These are phyloP conservation scores for Neospora caninum DNA, from an alignment of 169 alveolate genomes.

Conservation along the genomic window DNA sequence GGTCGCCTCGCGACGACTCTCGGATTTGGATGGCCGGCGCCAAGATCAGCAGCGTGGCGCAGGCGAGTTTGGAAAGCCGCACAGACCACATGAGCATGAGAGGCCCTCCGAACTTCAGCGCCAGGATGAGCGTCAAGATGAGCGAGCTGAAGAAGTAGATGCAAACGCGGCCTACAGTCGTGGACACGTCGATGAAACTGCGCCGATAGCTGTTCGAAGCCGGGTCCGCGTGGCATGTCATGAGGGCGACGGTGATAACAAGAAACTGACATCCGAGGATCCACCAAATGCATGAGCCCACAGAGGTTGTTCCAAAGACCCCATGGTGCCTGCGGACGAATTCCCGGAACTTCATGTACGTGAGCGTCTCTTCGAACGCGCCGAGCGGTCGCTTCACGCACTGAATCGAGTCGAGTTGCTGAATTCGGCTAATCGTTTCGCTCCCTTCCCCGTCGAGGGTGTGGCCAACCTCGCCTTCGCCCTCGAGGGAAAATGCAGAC, in stretches of 20 bases:
- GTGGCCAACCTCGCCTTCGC: no score
- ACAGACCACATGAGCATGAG: constrained; percentile 28
- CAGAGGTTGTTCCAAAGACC: constrained; percentile 31
- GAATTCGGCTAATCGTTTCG: neutral
- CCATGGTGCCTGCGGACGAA: constrained; percentile 45
- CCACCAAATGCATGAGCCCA: neutral
- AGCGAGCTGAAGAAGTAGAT: constrained; percentile 31
- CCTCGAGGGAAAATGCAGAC: no score
- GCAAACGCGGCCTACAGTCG: neutral
- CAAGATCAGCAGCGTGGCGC: neutral
- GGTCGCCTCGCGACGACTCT: neutral
- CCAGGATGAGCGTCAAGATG: constrained; percentile 6
- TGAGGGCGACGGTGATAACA: constrained; percentile 16
- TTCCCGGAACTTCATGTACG: constrained; percentile 51
- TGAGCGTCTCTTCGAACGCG: constrained; percentile 16
- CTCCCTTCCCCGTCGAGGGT: neutral
- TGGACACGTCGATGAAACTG: neutral
- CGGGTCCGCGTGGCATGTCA: constrained; percentile 11
- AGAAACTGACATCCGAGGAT: constrained; percentile 22
- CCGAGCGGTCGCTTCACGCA: constrained; percentile 19
- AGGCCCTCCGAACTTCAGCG: constrained; percentile 45
- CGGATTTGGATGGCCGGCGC: neutral
- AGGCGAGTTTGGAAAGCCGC: constrained; percentile 8
- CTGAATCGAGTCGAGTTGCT: neutral
- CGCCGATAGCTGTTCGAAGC: neutral